These are phyloP conservation scores for Sugiyamaella pinicola DNA, from an alignment of 1,139 yeast genomes.

Conservation along the genomic window DNA sequence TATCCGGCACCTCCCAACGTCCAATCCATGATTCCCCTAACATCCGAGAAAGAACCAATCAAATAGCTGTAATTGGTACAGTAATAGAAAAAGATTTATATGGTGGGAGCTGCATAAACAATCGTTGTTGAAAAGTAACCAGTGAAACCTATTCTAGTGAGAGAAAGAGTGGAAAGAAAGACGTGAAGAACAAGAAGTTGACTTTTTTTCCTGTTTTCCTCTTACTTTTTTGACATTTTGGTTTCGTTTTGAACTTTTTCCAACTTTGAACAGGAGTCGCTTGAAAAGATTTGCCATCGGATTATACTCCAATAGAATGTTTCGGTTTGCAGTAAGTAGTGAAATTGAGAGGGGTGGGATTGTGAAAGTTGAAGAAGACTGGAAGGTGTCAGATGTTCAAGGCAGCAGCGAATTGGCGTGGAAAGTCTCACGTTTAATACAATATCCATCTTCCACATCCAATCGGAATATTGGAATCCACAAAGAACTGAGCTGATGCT, in stretches of 20 bases:
- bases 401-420: too few species aligned
- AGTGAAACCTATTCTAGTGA: slow-evolving; percentile 6
- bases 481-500: too few species aligned
- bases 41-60: slow-evolving; percentile 22
- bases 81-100: slow-evolving; percentile 12
- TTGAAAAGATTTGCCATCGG: neutral
- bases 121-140: neutral
- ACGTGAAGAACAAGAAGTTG: slow-evolving; percentile 5
- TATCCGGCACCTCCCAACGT: neutral
- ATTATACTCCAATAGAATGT: slow-evolving; percentile 13
- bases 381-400: too few species aligned
- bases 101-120: slow-evolving; percentile 13
- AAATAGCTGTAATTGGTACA: slow-evolving; percentile 21
- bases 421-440: too few species aligned
- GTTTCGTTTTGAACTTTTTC: slow-evolving; percentile 4
- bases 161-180: slow-evolving; percentile 6
- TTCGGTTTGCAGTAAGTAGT: slow-evolving; percentile 20
- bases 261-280: slow-evolving; percentile 1
- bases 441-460: too few species aligned
- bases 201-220: slow-evolving; percentile 3
- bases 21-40: slow-evolving; percentile 12
- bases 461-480: too few species aligned
- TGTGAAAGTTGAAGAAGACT: too few species aligned
- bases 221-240: neutral
- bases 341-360: neutral